These are phyloP conservation scores for Nymphaea thermarum DNA, from an alignment of 164 flowering plant genomes.

Conservation along the genomic window DNA sequence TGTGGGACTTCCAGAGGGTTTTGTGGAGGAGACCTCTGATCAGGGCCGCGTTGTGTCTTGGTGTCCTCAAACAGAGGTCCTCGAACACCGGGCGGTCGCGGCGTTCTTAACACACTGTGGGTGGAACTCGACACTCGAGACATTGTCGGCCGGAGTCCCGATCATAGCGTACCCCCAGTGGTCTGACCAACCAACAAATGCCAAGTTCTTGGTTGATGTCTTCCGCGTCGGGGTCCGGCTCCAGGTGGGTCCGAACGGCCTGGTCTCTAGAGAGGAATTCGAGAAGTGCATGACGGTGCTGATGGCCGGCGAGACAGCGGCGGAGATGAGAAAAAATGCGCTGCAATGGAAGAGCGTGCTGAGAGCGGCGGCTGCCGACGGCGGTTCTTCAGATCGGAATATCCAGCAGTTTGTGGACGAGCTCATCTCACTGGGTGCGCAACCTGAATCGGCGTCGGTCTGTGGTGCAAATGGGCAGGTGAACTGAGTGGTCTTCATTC, in stretches of 20 bases:
- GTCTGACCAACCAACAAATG: conserved; percentile 69
- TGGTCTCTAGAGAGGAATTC: conserved; percentile 41
- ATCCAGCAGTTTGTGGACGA: conserved; percentile 32
- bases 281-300: conserved; percentile 40
- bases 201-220: conserved; percentile 47
- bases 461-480: not conserved
- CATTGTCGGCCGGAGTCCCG: conserved; percentile 40
- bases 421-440: not conserved
- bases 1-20: conserved; percentile 25
- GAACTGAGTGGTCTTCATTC: not conserved
- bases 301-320: conserved; percentile 32
- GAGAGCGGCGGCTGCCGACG: conserved; percentile 44
- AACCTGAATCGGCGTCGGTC: not conserved
- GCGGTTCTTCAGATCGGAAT: conserved; percentile 57
- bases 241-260: conserved; percentile 18
- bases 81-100: conserved; percentile 46
- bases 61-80: conserved; percentile 55
- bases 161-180: conserved; percentile 50
- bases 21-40: conserved; percentile 32
- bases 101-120: conserved; percentile 76
- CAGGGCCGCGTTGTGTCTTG: conserved; percentile 52
- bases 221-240: conserved; percentile 40
- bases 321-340: conserved; percentile 40
- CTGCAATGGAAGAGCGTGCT: conserved; percentile 52
- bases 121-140: conserved; percentile 72